Conservation (phyloP, 495 filamentous ascomycete species). For the Penicillium chermesinum region DNA sequence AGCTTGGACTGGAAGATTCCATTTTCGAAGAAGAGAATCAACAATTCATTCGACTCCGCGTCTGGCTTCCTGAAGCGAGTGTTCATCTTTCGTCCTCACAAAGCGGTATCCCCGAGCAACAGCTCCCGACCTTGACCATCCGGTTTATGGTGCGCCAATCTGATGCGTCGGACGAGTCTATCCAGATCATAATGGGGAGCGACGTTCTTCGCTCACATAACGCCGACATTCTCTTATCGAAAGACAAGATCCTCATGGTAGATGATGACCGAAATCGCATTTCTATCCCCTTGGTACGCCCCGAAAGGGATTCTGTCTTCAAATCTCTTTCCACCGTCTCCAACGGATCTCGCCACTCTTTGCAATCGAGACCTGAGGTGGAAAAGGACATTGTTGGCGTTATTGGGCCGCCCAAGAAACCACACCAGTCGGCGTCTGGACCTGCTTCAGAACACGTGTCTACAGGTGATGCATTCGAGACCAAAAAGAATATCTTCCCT, state of each 20-base stretch:
- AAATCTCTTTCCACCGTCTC: slow-evolving; percentile 61
- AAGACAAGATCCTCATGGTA: slow-evolving; percentile 79
- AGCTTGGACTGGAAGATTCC: slow-evolving; percentile 62
- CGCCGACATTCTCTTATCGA: slow-evolving; percentile 88
- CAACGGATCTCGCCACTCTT: slow-evolving; percentile 29
- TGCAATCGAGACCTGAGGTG: slow-evolving; percentile 1
- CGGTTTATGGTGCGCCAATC: slow-evolving; percentile 67
- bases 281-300: slow-evolving; percentile 87
- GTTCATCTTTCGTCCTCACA: slow-evolving; percentile 70
- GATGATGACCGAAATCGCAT: slow-evolving; percentile 83
- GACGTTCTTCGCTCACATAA: slow-evolving; percentile 82
- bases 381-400: slow-evolving; percentile 22
- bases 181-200: slow-evolving; percentile 81
- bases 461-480: slow-evolving; percentile 28
- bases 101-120: slow-evolving; percentile 66
- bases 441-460: slow-evolving; percentile 23
- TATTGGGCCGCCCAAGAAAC: slow-evolving; percentile 22
- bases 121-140: slow-evolving; percentile 73
- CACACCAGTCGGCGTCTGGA: slow-evolving; percentile 15
- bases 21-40: slow-evolving; percentile 60
- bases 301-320: slow-evolving; percentile 80
- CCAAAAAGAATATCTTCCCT: slow-evolving; percentile 32
- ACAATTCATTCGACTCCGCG: slow-evolving; percentile 64
- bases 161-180: slow-evolving; percentile 46
- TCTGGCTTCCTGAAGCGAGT: slow-evolving; percentile 88